Base-by-base conservation (phyloP, 1,139 yeast genomes). In the Diutina sp. region DNA sequence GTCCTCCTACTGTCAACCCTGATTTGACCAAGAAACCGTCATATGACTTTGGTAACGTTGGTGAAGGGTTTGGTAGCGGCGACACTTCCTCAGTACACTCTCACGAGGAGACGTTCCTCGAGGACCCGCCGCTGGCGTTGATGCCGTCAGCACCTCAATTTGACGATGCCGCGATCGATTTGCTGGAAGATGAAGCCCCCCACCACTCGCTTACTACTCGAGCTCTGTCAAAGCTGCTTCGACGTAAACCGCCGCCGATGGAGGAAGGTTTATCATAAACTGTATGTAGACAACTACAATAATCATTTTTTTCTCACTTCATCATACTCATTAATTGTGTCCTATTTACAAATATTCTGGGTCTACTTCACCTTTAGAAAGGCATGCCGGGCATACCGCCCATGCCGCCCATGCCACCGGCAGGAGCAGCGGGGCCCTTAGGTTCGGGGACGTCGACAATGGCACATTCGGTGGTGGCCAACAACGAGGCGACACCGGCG, bases 401-500 rank as follows among this genome's bases (percentile, higher is more conserved):
- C 55, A 52, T 52, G 56, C 72, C 72, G 30, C 61, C 61, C 71
- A 69, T 69, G 65, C 86, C 84, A 61, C 82, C 82, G 61, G 83
- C 78, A 56, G 74, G 65, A 59, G 88, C 79, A 62, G 90, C 82
- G 5, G 35, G 30, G 64, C 84, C 79, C 72, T 88, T 81, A 65
- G 93, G 95, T 75, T 88, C 91, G 65, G 97, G 97, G 66, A 95
- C 97, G 67, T 91, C 97, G 60, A 91, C 98, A 69, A 93, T 90
- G 62, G 98, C 97, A 74, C 97, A 95, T 78, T 93, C 99, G 62
- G 99, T 93, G 58, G 99, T 95, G 64, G 98, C 99, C 72, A 93
- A 83, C 72, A 93, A 81, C 35, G 98, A 90, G 57, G 99, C 99
- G 64, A 93, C 99, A 78, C 98, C 97, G 58, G 96, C 82, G 60